A percentile compares a stretch with the other conserved stretches of the same genome.
phyloP scores from a whole-genome alignment of 2,329 filamentous ascomycete species.

The Microdochium paspali region DNA sequence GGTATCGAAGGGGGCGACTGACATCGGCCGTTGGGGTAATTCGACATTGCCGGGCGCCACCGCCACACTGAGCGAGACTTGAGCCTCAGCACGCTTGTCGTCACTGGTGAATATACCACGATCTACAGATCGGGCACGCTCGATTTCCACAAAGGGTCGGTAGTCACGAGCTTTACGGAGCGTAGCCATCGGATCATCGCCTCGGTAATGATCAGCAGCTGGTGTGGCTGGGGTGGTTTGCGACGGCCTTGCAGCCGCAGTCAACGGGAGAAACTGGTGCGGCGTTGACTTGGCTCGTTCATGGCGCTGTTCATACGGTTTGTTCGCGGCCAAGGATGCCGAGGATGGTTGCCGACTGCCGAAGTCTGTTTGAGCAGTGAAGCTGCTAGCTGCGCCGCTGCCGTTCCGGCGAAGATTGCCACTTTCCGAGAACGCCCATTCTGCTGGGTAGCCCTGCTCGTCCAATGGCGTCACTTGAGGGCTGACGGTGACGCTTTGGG shows the following conservation, averaged over 20 bases:
- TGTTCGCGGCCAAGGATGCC: constrained; percentile 17
- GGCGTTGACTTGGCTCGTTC: constrained; percentile 32
- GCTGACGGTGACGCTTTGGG: constrained; percentile 64
- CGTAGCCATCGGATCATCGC: constrained; percentile 32
- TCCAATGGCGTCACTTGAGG: constrained; percentile 33
- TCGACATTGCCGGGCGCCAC: constrained; percentile 52
- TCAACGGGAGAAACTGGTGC: constrained; percentile 33
- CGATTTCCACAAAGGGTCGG: constrained; percentile 30
- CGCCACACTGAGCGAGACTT: constrained; percentile 53
- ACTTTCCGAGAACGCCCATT: constrained; percentile 24
- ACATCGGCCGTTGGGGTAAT: constrained; percentile 34
- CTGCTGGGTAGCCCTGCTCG: background rate
- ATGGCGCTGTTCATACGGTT: constrained; percentile 27
- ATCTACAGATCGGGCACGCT: constrained; percentile 55
- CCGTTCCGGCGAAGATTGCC: constrained; percentile 21
- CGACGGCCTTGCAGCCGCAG: constrained; percentile 20
- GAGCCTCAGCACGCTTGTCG: constrained; percentile 56
- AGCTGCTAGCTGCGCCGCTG: constrained; percentile 23
- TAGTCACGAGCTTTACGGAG: constrained; percentile 31
- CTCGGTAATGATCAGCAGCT: constrained; percentile 17
- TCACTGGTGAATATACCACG: constrained; percentile 46
- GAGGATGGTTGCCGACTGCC: constrained; percentile 19
- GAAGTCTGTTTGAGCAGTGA: constrained; percentile 24
- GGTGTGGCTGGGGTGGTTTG: constrained; percentile 28
- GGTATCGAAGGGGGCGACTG: constrained; percentile 34